Conservation (phyloP, 345 rosid species). For the Arabis hirsuta region DNA sequence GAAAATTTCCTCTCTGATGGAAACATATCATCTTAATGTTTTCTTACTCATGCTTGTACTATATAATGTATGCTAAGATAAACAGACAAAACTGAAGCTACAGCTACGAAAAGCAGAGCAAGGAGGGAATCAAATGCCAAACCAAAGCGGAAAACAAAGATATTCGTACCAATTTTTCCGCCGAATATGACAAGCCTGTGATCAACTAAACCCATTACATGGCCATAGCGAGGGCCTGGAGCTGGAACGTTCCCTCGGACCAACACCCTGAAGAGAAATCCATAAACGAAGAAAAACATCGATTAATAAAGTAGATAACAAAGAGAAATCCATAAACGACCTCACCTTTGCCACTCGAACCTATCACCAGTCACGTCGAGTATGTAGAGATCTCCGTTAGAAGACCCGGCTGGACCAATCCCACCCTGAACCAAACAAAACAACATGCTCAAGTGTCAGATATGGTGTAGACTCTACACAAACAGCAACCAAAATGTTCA, state of each 20-base stretch:
- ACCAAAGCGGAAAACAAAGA: not conserved
- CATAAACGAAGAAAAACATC: not conserved
- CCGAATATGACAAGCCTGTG: conserved; percentile 75
- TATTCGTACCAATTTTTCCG: conserved; percentile 68
- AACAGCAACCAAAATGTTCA: not conserved
- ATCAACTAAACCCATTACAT: conserved; percentile 78
- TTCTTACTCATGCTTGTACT: not conserved
- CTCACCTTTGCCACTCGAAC: conserved; percentile 81
- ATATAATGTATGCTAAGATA: not conserved
- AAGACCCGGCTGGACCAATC: conserved; percentile 80
- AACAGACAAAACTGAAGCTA: not conserved
- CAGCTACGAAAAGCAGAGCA: not conserved
- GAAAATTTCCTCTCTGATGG: not conserved
- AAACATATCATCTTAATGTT: not conserved
- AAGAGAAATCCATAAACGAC: conserved; percentile 18
- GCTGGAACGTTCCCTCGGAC: conserved; percentile 60
- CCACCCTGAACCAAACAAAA: conserved; percentile 67
- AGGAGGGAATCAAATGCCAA: not conserved
- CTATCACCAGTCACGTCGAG: conserved; percentile 67
- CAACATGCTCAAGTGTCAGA: conserved; percentile 15
- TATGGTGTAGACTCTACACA: not conserved
- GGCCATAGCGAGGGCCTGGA: conserved; percentile 92
- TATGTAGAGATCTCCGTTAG: conserved; percentile 74
- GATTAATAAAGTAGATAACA: not conserved
- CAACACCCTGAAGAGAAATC: conserved; percentile 58